phyloP scores from a whole-genome alignment of 441 rosid genomes.

The Hura crepitans region DNA sequence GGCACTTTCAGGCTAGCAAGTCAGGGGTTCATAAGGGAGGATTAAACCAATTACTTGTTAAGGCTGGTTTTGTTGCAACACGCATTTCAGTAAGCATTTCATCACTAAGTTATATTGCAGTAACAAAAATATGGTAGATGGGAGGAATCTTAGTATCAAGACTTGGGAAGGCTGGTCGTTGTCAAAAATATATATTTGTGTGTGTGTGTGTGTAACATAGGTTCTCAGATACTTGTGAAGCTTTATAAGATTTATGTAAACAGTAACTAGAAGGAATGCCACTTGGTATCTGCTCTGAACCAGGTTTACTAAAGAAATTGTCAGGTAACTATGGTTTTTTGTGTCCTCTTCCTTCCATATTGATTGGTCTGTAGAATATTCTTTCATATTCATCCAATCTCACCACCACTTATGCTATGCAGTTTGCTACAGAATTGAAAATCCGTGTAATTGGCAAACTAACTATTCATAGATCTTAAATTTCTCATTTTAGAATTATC shows the following conservation, averaged over 20 bases:
- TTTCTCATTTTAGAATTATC: constrained; percentile 3
- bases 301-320: background rate
- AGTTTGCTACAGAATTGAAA: background rate
- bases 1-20: constrained; percentile 94
- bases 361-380: constrained; percentile 4
- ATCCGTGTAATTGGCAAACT: background rate
- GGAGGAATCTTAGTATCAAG: background rate
- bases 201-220: background rate
- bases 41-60: constrained; percentile 58
- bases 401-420: background rate
- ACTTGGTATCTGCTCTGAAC: background rate
- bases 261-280: background rate
- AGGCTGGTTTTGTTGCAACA: constrained; percentile 92
- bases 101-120: background rate
- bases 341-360: background rate
- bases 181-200: background rate
- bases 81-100: constrained; percentile 66
- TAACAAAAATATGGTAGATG: background rate
- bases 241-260: background rate
- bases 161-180: background rate
- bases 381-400: background rate
- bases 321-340: background rate
- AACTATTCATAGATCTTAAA: background rate
- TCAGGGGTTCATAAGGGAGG: constrained; percentile 97
- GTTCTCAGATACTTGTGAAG: background rate